These are phyloP conservation scores for Cercospora janseana DNA, from an alignment of 2,329 filamentous ascomycete genomes.

Conservation along the genomic window DNA sequence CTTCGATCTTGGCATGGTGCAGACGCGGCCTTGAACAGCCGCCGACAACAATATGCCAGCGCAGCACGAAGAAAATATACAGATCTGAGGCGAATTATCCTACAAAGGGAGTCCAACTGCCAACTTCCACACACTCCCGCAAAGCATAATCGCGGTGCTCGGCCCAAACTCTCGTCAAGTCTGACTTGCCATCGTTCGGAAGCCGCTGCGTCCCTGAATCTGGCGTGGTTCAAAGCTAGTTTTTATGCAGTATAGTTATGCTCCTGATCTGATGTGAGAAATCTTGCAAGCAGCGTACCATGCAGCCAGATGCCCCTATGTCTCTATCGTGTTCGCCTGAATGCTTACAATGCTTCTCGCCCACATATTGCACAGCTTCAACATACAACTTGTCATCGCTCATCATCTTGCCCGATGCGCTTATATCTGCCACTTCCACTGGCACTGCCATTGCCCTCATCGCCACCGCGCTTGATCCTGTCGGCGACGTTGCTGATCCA, in stretches of 20 bases:
- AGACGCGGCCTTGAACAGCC: neutral
- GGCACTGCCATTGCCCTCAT: slow-evolving; percentile 38
- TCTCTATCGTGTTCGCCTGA: slow-evolving; percentile 15
- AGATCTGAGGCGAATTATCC: too few relatives aligned
- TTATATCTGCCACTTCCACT: slow-evolving; percentile 48
- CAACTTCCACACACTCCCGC: too few relatives aligned
- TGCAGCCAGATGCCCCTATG: slow-evolving; percentile 5
- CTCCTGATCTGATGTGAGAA: neutral
- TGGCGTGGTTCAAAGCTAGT: too few relatives aligned
- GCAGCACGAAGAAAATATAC: too few relatives aligned
- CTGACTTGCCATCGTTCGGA: too few relatives aligned
- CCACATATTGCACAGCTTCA: slow-evolving; percentile 6
- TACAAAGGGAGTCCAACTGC: too few relatives aligned
- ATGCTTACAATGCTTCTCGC: slow-evolving; percentile 10
- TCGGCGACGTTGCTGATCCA: slow-evolving; percentile 64
- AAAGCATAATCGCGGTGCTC: too few relatives aligned
- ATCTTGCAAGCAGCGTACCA: neutral
- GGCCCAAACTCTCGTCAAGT: too few relatives aligned
- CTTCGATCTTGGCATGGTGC: neutral
- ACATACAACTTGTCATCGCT: slow-evolving; percentile 21
- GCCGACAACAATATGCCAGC: too few relatives aligned
- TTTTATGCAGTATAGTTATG: too few relatives aligned
- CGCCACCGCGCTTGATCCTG: slow-evolving; percentile 53
- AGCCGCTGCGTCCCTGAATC: too few relatives aligned
- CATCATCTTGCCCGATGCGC: slow-evolving; percentile 47